These are phyloP conservation scores for Sarcodon aspratus DNA, from an alignment of 768 basidiomycete species.

Conservation along the genomic window DNA sequence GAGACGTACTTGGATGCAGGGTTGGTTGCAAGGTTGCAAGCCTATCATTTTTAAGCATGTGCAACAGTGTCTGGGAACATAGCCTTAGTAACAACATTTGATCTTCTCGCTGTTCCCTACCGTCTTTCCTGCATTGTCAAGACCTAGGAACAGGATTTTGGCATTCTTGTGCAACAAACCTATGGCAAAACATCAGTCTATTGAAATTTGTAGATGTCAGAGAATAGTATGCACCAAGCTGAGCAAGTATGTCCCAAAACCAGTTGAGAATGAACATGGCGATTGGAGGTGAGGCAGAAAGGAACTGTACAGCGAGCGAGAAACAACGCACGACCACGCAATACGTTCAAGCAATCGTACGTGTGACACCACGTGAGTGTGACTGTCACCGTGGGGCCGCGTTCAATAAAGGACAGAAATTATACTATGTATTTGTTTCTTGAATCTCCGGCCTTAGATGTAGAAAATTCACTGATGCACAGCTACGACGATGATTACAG, in stretches of 20 bases:
- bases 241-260: constrained; percentile 94
- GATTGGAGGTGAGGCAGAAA: background rate
- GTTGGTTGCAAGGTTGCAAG: constrained; percentile 96
- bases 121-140: constrained; percentile 99
- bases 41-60: constrained; percentile 99
- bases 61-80: constrained; percentile 67
- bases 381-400: too few species aligned
- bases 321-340: too few species aligned
- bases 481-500: too few species aligned
- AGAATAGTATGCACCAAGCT: constrained; percentile 57
- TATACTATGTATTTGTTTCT: too few species aligned
- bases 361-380: too few species aligned
- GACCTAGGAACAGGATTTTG: constrained; percentile 97
- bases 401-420: too few species aligned
- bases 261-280: constrained; percentile 86
- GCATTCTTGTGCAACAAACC: constrained; percentile 96
- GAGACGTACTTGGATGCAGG: constrained; percentile 80
- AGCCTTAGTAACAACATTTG: background rate
- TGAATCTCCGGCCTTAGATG: too few species aligned
- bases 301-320: too few species aligned
- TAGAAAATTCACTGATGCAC: too few species aligned
- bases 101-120: constrained; percentile 34
- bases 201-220: background rate
- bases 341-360: too few species aligned
- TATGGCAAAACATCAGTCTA: constrained; percentile 16